A percentile compares a stretch with the other conserved stretches of the same genome.
Evolutionary conservation across 345 rosid genomes (phyloP).

Genomic region (Carallia pectinifolia): DNA sequence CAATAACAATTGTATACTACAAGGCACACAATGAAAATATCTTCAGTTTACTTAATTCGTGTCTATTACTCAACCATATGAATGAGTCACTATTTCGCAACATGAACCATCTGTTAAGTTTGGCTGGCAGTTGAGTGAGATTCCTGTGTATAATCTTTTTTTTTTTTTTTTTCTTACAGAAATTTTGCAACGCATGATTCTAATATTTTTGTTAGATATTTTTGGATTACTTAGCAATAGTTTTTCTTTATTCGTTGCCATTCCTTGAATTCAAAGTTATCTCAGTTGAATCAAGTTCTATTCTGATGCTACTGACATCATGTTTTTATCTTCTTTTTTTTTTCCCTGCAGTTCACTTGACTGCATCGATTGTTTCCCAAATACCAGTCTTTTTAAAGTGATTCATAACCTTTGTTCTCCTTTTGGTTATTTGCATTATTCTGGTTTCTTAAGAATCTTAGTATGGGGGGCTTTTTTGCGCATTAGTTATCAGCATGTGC

Average conservation of each 20-base stretch:
- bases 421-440: constrained; percentile 25
- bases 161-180: neutral
- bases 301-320: constrained; percentile 8
- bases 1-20: no score
- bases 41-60: no score
- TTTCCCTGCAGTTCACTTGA: constrained; percentile 21
- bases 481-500: constrained; percentile 23
- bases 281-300: neutral
- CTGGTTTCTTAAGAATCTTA: constrained; percentile 18
- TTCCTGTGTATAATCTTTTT: neutral
- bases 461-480: constrained; percentile 6
- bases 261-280: constrained; percentile 9
- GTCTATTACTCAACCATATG: no score
- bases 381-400: constrained; percentile 25
- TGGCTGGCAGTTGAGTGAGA: neutral
- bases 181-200: neutral
- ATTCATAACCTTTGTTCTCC: constrained; percentile 21
- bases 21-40: no score
- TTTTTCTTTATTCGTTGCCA: neutral
- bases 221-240: neutral
- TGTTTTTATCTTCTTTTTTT: constrained; percentile 4
- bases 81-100: neutral
- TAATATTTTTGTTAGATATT: neutral
- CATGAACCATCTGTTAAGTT: neutral
- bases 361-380: constrained; percentile 11